Base-by-base conservation (phyloP, 352 stramenopile genomes). In the Globisporangium viniferum region DNA sequence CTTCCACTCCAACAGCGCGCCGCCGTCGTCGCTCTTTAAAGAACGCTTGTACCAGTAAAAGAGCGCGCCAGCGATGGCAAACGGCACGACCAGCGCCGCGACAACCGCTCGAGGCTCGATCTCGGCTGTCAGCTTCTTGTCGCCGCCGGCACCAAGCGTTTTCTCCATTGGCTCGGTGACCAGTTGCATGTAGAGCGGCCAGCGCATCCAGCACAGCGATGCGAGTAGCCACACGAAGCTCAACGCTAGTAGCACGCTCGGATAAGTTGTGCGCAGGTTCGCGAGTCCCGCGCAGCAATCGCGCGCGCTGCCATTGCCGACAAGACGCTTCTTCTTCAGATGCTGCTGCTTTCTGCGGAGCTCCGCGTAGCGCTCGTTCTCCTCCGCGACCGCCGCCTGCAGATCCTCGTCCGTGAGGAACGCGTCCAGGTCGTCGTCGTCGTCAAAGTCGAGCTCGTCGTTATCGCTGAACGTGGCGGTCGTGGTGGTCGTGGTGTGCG, bases 21-120 rank as follows among this genome's bases (percentile, higher is more conserved):
- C 22, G 24, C 6, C 29, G 10, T 22, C 10, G 12, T 44, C 24
- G 20, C 27, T 20, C 29, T 60, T 27, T 22, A 77, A 15, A 9
- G 63, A 31, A 4, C 57, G 31, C 57, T 75, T 64, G 29, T 76
- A 67, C 70, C 68, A 77, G 70, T 89, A 87, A 64, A 84, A 87
- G 55, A 84, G 49, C 24, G 61, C 48, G 3, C 81, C 81, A 2
- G 66, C 67, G 3, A 75, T 49, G 5, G 79, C 59, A 64, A 87
- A 84, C 24, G 81, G 81, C 56, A 76, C 54, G 18, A 74, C 71
- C 2, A 89, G 29, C 7, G 77, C 77, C 22, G 72, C 15, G 2
- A 72, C 64, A 15, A 89, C 81, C 18, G 79, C 73, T 4, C 70
- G 56, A 54, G 79, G 81, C 72, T 89, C 81, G 29, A 86, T 75